Evolutionary conservation across 495 filamentous ascomycete genomes (phyloP), one percentile per base, ranked within the genome.

Genomic region (Penicillium ucsense): DNA sequence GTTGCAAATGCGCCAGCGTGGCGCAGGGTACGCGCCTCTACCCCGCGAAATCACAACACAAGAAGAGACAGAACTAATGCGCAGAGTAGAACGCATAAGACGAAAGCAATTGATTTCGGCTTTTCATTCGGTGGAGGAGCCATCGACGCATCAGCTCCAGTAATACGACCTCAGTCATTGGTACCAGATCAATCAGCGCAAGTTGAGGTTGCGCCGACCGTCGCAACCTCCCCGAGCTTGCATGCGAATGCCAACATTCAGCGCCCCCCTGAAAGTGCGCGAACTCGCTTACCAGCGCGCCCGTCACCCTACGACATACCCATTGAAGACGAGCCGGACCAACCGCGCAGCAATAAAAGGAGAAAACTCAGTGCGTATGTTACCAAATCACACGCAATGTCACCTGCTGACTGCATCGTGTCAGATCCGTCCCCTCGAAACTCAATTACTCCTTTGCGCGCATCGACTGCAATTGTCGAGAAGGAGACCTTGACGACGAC

Each of bases 1-100:
- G 56, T 65, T 63, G 62, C 66, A 74, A 57, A 78, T 78, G 72
- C 77, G 77, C 53, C 75, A 77, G 64, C 75, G 77, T 57, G 77
- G 77, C 62, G 76, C 77, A 61, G 77, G 65, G 75, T 79, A 73
- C 57, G 72, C 60, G 56, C 54, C 47, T 60, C 49, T 53, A 59
- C 61, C 54, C 58, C 62, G 65, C 64, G 56, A 59, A 55, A 58
- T 38, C 46, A 54, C 46, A 56, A 47, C 46, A 50, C 30, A 45
- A 45, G 42, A 42, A 44, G 30, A 6, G 42, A n/a, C 38, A 50
- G 2, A 41, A 42, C 62, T 67, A 41, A 68, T 42, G 8, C 29
- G 12, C 8, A 11, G 38, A 34, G 50, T 44, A 76, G 72, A 43
- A 65, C 70, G 50, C 72, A 66, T 58, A 67, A 71, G 51, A 68